These are phyloP conservation scores for Colletotrichum chrysophilum DNA, from an alignment of 2,329 filamentous ascomycete genomes.

Conservation along the genomic window DNA sequence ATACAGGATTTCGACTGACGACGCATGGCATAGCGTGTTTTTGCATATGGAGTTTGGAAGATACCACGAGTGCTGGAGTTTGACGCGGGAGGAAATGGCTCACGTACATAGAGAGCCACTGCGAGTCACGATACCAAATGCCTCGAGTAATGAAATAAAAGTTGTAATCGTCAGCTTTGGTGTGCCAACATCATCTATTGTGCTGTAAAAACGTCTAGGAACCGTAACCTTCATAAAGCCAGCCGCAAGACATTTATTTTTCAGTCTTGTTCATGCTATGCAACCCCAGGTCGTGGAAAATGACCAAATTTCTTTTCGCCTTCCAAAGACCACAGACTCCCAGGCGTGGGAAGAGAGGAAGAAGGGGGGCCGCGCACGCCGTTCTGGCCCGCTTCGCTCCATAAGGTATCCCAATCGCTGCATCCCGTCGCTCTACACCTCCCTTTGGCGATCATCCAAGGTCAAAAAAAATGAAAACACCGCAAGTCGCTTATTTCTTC, in stretches of 20 bases:
- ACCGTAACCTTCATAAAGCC: slow-evolving; percentile 20
- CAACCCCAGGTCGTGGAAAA: slow-evolving; percentile 6
- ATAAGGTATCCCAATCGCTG: neutral
- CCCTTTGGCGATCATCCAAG: neutral
- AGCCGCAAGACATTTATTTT: slow-evolving; percentile 7
- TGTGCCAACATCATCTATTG: slow-evolving; percentile 23
- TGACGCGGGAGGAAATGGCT: neutral
- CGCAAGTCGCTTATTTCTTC: slow-evolving; percentile 53
- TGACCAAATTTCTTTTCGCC: neutral
- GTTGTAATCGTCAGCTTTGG: slow-evolving; percentile 15
- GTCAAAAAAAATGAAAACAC: neutral
- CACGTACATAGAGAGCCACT: neutral
- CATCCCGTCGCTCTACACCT: neutral
- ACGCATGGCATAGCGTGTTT: slow-evolving; percentile 12
- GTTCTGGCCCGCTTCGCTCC: neutral
- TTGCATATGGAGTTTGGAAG: slow-evolving; percentile 14
- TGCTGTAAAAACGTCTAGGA: slow-evolving; percentile 20
- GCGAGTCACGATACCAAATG: neutral
- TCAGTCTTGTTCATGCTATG: slow-evolving; percentile 17
- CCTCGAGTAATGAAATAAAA: neutral
- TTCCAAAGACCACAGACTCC: slow-evolving; percentile 15
- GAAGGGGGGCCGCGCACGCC: neutral
- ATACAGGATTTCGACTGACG: neutral
- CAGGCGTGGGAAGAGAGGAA: neutral
- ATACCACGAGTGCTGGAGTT: slow-evolving; percentile 2